Base-by-base conservation (phyloP, 495 filamentous ascomycete species). In the Aspergillus wentii region DNA sequence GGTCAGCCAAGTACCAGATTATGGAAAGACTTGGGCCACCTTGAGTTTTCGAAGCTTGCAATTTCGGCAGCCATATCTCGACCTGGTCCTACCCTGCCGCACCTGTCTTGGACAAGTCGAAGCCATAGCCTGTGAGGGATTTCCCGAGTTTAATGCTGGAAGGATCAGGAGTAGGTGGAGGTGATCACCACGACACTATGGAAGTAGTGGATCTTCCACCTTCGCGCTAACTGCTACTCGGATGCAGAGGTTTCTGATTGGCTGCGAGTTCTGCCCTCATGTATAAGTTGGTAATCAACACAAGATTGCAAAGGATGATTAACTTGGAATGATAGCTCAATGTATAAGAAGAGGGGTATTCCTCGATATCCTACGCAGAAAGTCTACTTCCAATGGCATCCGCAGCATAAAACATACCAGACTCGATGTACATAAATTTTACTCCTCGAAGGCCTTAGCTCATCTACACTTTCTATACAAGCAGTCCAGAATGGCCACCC, bases 11-110 rank as follows among this genome's bases (percentile, higher is more conserved):
- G 30, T 16, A 31, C 33, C 17, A 8, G 10, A 33, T 13, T 27
- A 42, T 44, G 29, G 32, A 15, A 11, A 15, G 21, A 25, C 8
- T 15, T n/a, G 20, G 35, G 55, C 16, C 31, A 72, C 69, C 62
- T 72, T 72, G 20, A 74, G 44, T 49, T 64, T 69, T 40, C 68
- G 41, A 17, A 71, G 61, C 51, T 72, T 74, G 57, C 66, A 72
- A 46, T 71, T 72, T 20, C 69, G 62, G 43, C 68, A 73, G 35
- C 69, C 69, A 45, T 45, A 61, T 60, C 68, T 55, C 17, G 69
- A 71, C 35, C 57, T 52, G 35, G 29, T 48, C 32, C 16, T 41
- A 35, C 25, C 15, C 27, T 45, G 22, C 32, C 17, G 38, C 7
- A 9, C n/a, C 15, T 48, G 23, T 29, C 27, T 45, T 36, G 45